phyloP scores from a whole-genome alignment of 345 rosid species.

The Citrus maxima region DNA sequence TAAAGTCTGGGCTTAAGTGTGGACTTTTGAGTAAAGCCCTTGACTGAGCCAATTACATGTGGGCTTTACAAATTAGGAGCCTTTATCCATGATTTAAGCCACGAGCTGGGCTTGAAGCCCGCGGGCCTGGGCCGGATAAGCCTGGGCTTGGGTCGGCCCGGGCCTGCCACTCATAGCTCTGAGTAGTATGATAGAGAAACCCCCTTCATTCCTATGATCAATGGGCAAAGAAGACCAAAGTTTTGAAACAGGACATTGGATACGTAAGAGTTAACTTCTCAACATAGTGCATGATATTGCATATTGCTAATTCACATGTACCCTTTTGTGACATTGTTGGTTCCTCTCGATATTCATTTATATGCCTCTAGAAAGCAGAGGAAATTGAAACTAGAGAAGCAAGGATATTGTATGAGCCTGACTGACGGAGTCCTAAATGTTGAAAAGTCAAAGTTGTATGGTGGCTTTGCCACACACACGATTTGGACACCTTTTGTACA shows the following conservation, averaged over 20 bases:
- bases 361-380: background rate
- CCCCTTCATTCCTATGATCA: background rate
- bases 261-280: background rate
- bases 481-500: accelerated
- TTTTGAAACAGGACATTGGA: background rate
- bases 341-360: background rate
- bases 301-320: background rate
- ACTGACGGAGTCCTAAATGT: background rate
- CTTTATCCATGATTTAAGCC: no score
- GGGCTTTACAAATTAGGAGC: no score
- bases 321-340: background rate
- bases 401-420: background rate
- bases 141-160: no score
- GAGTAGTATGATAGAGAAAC: background rate
- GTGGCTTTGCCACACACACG: no score
- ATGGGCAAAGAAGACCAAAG: background rate
- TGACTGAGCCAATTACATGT: no score
- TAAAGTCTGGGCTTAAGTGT: no score
- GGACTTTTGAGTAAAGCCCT: no score
- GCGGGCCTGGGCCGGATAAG: no score
- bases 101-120: no score
- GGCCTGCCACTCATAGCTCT: no score
- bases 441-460: no score
- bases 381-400: background rate
- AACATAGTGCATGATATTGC: background rate